Evolutionary conservation across 768 basidiomycete genomes (phyloP), one percentile per base, ranked within the genome.

Genomic region (Kondoa malvinella): DNA sequence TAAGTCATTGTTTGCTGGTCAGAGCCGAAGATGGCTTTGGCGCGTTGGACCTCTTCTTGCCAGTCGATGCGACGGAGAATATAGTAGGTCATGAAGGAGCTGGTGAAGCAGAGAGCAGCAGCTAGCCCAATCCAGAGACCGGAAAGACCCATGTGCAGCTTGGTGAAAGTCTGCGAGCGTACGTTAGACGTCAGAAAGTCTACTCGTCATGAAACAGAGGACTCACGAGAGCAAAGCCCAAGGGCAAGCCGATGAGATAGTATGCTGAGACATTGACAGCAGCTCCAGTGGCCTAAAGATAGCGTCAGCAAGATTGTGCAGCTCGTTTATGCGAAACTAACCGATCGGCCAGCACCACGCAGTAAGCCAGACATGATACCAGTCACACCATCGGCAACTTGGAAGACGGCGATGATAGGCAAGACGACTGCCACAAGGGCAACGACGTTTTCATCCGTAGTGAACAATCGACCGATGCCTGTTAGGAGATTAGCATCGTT

Each of bases 331-430:
- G 50, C 76, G 16, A 21, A 50, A 50, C 40, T 50, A 65, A 80
- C 85, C 77, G 87, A 87, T 76, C 86, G 87, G 26, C 92, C 92
- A 50, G 84, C 79, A 0, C 92, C 87, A 57, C 94, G 82, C 66
- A 97, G 80, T 69, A 95, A 83, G 1, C 92, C 92, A 4, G 81
- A 82, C 0, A 84, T 81, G 3, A 91, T 82, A 0, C 82, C 85
- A 1, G 81, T 75, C 14, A 84, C 80, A 0, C 86, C 89, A 72
- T 99, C 94, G 67, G 92, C 87, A 16, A 79, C 76, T 72, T 80
- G 80, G 77, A 81, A 80, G 17, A 78, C 69, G 3, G 78, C 78
- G 2, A 94, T 84, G 4, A 88, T 79, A 0, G 88, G 88, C 16
- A 92, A 75, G 66, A 91, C 85, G 1, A 80, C 77, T 0, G 88